These are phyloP conservation scores for Periconia macrospinosa DNA, from an alignment of 2,329 filamentous ascomycete genomes.

Conservation along the genomic window DNA sequence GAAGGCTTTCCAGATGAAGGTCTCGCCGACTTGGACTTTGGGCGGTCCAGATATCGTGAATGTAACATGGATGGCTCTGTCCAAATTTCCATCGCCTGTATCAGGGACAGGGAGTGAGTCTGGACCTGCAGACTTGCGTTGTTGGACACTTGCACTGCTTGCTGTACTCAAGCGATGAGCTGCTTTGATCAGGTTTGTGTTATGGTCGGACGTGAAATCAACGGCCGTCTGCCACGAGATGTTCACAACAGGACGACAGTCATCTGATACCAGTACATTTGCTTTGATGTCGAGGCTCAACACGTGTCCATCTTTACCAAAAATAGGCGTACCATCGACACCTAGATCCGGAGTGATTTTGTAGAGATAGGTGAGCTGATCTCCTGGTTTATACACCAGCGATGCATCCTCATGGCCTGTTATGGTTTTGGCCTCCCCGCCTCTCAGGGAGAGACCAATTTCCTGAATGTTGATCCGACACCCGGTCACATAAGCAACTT, in stretches of 20 bases:
- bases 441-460: slow-evolving; percentile 60
- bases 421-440: slow-evolving; percentile 60
- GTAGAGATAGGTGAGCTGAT: slow-evolving; percentile 77
- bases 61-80: slow-evolving; percentile 67
- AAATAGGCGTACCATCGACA: slow-evolving; percentile 52
- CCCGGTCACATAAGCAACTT: slow-evolving; percentile 71
- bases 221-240: slow-evolving; percentile 71
- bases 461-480: slow-evolving; percentile 66
- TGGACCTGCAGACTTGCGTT: slow-evolving; percentile 24
- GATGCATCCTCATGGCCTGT: slow-evolving; percentile 52
- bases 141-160: slow-evolving; percentile 26
- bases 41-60: slow-evolving; percentile 71
- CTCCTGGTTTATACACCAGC: slow-evolving; percentile 67
- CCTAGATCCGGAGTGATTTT: slow-evolving; percentile 53
- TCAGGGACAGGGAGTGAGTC: slow-evolving; percentile 32
- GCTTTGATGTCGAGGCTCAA: slow-evolving; percentile 65
- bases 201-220: slow-evolving; percentile 61
- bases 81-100: slow-evolving; percentile 22
- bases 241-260: slow-evolving; percentile 62
- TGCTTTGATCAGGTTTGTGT: slow-evolving; percentile 45
- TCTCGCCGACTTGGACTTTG: slow-evolving; percentile 63
- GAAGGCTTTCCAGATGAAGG: slow-evolving; percentile 73
- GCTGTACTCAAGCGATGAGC: slow-evolving; percentile 34
- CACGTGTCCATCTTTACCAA: slow-evolving; percentile 40
- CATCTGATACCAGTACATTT: slow-evolving; percentile 58